phyloP scores from a whole-genome alignment of 345 rosid species.

The Crucihimalaya himalaica region DNA sequence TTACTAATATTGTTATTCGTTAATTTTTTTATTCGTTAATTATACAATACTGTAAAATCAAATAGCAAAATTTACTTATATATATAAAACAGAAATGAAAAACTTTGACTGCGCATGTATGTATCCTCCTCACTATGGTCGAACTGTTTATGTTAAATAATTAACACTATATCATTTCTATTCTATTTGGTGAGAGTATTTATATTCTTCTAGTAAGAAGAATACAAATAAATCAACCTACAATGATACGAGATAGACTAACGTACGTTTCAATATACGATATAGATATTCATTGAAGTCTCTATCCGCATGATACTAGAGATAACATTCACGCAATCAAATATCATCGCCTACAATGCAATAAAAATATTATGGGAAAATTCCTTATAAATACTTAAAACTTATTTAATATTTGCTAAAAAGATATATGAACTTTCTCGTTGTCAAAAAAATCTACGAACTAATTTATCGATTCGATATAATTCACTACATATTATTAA shows the following conservation, averaged over 20 bases:
- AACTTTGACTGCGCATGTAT: neutral
- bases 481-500: too few species aligned
- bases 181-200: neutral
- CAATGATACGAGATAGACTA: neutral
- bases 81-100: neutral
- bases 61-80: neutral
- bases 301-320: conserved; percentile 20
- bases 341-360: conserved; percentile 7
- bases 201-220: conserved; percentile 1
- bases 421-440: too few species aligned
- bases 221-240: conserved; percentile 7
- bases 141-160: neutral
- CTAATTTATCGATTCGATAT: too few species aligned
- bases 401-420: too few species aligned
- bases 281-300: conserved; percentile 12
- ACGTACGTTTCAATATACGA: neutral
- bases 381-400: too few species aligned
- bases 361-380: neutral
- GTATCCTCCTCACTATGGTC: neutral
- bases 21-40: too few species aligned
- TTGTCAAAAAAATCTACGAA: too few species aligned
- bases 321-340: conserved; percentile 10
- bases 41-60: neutral
- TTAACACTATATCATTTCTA: neutral
- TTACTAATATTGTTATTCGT: too few species aligned